Evolutionary conservation across 768 basidiomycete genomes (phyloP).

Genomic region (Tulasnella sp.): DNA sequence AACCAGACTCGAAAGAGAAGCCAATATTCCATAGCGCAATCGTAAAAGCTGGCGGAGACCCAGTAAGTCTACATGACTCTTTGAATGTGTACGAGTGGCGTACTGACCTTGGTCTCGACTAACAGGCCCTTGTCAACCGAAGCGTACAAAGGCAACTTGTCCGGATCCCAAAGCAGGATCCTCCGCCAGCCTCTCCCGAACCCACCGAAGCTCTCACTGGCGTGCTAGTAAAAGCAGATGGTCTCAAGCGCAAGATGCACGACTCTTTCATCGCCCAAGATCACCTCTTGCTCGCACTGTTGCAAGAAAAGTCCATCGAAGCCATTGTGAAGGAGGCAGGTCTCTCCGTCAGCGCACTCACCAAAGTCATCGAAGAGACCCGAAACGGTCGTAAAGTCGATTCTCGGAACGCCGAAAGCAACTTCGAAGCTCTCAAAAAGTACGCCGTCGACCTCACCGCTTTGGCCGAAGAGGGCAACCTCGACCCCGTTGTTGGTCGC

Average conservation of each 20-base stretch:
- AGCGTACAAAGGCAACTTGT: constrained; percentile 69
- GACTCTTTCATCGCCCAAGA: constrained; percentile 92
- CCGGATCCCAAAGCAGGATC: constrained; percentile 72
- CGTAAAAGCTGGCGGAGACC: constrained; percentile 77
- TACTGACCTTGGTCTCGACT: background rate
- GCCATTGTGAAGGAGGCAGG: constrained; percentile 39
- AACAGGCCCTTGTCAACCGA: constrained; percentile 54
- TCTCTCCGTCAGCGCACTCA: constrained; percentile 47
- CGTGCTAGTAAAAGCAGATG: constrained; percentile 14
- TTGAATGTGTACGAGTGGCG: background rate
- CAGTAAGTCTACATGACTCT: constrained; percentile 40
- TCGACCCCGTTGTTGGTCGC: constrained; percentile 91
- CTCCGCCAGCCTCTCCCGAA: constrained; percentile 51
- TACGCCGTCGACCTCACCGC: constrained; percentile 76
- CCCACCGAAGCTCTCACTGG: background rate
- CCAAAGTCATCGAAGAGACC: constrained; percentile 68
- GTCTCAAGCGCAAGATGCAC: constrained; percentile 32
- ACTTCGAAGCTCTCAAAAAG: too few relatives aligned
- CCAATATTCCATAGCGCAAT: constrained; percentile 74
- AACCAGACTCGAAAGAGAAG: constrained; percentile 29
- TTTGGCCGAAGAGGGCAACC: constrained; percentile 82
- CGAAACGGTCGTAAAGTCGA: too few relatives aligned
- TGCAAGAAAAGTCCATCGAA: constrained; percentile 63
- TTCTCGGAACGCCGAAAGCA: too few relatives aligned
- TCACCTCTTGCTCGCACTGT: constrained; percentile 76